Conservation (phyloP, 2,329 filamentous ascomycete genomes). For the Epicoccum nigrum region DNA sequence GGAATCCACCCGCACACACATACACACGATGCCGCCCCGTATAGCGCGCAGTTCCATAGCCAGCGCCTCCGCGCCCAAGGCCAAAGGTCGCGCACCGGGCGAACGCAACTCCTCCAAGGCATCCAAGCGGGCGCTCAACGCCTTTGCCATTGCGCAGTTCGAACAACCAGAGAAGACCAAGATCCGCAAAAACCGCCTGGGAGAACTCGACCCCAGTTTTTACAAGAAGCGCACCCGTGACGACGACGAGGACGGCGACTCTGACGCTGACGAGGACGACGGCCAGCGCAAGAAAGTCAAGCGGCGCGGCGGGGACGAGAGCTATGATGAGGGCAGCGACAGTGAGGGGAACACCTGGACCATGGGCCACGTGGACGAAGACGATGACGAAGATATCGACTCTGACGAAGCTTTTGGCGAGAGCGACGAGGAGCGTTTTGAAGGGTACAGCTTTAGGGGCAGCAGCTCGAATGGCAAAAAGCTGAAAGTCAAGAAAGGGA, state of each 20-base stretch:
- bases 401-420: constrained; percentile 85
- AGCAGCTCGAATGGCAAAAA: constrained; percentile 55
- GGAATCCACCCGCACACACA: neutral
- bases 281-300: constrained; percentile 42
- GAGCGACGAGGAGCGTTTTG: constrained; percentile 84
- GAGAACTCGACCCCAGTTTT: constrained; percentile 56
- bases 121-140: constrained; percentile 64
- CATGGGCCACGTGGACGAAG: constrained; percentile 71
- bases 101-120: constrained; percentile 52
- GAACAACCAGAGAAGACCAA: constrained; percentile 60
- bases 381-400: constrained; percentile 72
- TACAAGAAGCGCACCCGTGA: constrained; percentile 49
- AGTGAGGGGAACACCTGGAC: constrained; percentile 87
- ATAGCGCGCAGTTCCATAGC: constrained; percentile 49
- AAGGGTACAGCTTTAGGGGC: constrained; percentile 73
- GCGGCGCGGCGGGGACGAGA: constrained; percentile 52
- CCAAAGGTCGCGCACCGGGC: constrained; percentile 25
- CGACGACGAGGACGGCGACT: constrained; percentile 57
- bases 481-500: constrained; percentile 54
- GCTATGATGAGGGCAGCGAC: constrained; percentile 77
- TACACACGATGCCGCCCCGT: constrained; percentile 52
- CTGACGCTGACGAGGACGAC: constrained; percentile 37
- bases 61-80: constrained; percentile 35
- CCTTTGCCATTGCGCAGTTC: constrained; percentile 68
- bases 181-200: constrained; percentile 64